Conservation (phyloP, 148 eudicot genomes). For the Vaccinium vitisidaea region DNA sequence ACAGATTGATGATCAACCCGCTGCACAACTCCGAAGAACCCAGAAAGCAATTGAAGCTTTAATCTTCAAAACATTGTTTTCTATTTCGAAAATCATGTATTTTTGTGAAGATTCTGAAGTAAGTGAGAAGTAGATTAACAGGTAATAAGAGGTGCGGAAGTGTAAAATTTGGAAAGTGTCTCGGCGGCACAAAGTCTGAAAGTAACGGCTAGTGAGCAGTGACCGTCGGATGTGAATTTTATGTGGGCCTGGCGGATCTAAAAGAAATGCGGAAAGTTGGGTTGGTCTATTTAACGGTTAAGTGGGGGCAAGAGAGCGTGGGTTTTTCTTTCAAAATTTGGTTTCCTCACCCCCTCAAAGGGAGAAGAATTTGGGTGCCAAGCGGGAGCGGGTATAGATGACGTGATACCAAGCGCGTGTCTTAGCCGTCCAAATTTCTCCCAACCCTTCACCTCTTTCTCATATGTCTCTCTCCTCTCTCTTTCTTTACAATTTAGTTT, state of each 20-base stretch:
- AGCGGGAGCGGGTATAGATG: no score
- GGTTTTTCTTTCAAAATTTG: background rate
- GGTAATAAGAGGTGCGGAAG: background rate
- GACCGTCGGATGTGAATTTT: background rate
- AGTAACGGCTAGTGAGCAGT: constrained; percentile 1
- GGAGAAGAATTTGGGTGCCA: no score
- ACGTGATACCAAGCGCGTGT: no score
- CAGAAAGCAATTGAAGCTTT: background rate
- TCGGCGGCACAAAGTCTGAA: background rate
- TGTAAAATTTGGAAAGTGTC: background rate
- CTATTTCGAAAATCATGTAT: background rate
- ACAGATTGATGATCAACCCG: background rate
- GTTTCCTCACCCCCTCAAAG: no score
- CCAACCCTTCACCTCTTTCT: no score
- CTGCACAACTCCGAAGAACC: background rate
- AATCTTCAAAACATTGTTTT: background rate
- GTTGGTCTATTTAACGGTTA: constrained; percentile 8
- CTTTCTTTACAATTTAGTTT: no score
- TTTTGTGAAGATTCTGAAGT: background rate
- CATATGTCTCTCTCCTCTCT: no score
- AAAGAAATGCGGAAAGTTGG: background rate
- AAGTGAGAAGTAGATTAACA: background rate
- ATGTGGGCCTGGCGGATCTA: background rate
- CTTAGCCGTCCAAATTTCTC: no score
- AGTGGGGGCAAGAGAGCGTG: background rate